Evolutionary conservation across 768 basidiomycete genomes (phyloP).

Genomic region (Boletus reticulatus): DNA sequence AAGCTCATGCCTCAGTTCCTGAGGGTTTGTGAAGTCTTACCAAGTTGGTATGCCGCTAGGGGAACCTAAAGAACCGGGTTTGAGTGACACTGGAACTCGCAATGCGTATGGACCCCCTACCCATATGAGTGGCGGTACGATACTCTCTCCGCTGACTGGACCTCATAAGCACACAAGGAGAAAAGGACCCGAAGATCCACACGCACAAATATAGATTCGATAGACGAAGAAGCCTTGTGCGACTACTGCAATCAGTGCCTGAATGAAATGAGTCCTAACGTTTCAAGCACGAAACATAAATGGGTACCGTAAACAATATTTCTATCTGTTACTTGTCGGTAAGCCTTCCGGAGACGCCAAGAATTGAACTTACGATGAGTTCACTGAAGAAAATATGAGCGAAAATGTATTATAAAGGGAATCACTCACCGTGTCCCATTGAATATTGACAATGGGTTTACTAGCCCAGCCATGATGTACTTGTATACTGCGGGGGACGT

Average conservation of each 20-base stretch:
- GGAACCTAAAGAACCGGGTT: not conserved
- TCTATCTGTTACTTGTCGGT: slow-evolving; percentile 4
- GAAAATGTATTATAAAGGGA: not conserved
- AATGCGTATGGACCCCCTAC: not conserved
- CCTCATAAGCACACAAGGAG: too few relatives aligned
- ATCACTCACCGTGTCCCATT: slow-evolving; percentile 1
- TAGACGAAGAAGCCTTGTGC: slow-evolving; percentile 10
- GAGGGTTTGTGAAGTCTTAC: not conserved
- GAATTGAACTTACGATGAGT: slow-evolving; percentile 4
- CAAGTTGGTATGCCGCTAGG: slow-evolving; percentile 4
- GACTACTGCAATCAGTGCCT: not conserved
- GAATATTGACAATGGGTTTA: not conserved
- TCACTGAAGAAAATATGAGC: slow-evolving; percentile 2
- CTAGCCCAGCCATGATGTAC: not conserved
- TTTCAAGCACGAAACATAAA: too few relatives aligned
- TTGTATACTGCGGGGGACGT: not conserved
- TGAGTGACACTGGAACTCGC: not conserved
- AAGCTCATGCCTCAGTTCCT: not conserved
- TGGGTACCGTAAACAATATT: not conserved
- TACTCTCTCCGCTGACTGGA: slow-evolving; percentile 1
- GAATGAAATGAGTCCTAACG: not conserved
- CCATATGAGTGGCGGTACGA: slow-evolving; percentile 2
- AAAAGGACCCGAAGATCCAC: not conserved
- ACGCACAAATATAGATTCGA: slow-evolving; percentile 8
- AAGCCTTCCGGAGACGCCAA: not conserved